Conservation (phyloP, 164 flowering plant genomes). For the Liquidambar formosana region DNA sequence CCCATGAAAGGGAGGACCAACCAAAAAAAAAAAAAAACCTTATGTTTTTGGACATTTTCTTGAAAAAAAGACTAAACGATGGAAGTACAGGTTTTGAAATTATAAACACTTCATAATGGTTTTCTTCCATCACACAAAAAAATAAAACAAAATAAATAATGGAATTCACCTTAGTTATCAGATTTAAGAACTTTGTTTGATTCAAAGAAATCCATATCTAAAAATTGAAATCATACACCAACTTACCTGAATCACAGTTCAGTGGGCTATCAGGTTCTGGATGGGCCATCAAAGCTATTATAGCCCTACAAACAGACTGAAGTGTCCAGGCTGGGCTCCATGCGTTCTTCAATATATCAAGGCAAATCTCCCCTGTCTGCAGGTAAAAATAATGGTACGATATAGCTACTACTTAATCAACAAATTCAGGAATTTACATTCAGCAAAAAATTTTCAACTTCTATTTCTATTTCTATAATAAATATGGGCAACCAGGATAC, state of each 20-base stretch:
- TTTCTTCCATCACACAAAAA: no score
- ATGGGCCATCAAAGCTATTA: slow-evolving; percentile 96
- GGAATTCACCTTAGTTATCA: no score
- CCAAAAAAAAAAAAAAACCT: no score
- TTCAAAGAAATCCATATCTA: no score
- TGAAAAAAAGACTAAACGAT: no score
- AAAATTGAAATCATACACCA: neutral
- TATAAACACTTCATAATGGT: no score
- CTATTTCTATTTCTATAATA: neutral
- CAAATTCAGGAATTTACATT: no score
- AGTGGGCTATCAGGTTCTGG: slow-evolving; percentile 98
- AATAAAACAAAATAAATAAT: no score
- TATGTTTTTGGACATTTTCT: neutral
- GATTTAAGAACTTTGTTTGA: no score
- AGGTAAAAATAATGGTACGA: slow-evolving; percentile 1
- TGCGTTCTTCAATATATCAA: slow-evolving; percentile 95
- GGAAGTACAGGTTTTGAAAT: no score
- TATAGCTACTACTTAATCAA: neutral
- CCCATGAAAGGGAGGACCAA: no score
- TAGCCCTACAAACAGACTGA: slow-evolving; percentile 97
- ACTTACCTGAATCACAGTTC: slow-evolving; percentile 92
- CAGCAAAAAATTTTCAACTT: neutral
- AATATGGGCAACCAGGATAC: no score
- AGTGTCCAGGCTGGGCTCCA: slow-evolving; percentile 99
- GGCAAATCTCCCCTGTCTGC: slow-evolving; percentile 97